phyloP scores from a whole-genome alignment of 257 asterid species.

The Datura wrightii region DNA sequence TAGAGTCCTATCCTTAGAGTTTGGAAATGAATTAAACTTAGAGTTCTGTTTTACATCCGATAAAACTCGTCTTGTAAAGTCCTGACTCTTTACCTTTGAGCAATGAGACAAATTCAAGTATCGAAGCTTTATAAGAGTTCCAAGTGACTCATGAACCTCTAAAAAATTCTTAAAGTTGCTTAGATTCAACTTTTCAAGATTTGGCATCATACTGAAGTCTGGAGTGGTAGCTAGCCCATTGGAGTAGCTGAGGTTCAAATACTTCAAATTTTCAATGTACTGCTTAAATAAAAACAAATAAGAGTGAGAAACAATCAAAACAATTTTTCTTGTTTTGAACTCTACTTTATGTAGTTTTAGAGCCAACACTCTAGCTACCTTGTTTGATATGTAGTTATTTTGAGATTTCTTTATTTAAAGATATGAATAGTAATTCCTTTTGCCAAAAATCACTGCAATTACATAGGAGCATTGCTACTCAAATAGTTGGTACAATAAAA shows the following conservation, averaged over 20 bases:
- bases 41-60: too few species aligned
- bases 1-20: too few species aligned
- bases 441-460: not conserved
- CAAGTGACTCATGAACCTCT: slow-evolving; percentile 20
- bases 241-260: slow-evolving; percentile 34
- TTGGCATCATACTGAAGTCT: slow-evolving; percentile 27
- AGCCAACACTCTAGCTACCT: not conserved
- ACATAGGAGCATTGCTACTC: not conserved
- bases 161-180: slow-evolving; percentile 25
- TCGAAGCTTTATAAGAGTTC: slow-evolving; percentile 7
- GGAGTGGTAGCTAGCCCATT: slow-evolving; percentile 13
- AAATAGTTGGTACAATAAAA: not conserved
- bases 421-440: not conserved
- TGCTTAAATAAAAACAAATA: not conserved
- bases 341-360: not conserved
- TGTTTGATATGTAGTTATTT: not conserved
- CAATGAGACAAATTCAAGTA: slow-evolving; percentile 30
- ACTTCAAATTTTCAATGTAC: slow-evolving; percentile 28
- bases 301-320: not conserved
- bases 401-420: not conserved
- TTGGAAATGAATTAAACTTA: too few species aligned
- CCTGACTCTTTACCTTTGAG: not conserved
- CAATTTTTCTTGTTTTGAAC: not conserved
- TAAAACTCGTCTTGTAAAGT: too few species aligned
- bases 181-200: slow-evolving; percentile 27